Evolutionary conservation across 768 basidiomycete species (phyloP), one percentile per base, ranked within the genome.

Genomic region (Tephrocybe rancida): DNA sequence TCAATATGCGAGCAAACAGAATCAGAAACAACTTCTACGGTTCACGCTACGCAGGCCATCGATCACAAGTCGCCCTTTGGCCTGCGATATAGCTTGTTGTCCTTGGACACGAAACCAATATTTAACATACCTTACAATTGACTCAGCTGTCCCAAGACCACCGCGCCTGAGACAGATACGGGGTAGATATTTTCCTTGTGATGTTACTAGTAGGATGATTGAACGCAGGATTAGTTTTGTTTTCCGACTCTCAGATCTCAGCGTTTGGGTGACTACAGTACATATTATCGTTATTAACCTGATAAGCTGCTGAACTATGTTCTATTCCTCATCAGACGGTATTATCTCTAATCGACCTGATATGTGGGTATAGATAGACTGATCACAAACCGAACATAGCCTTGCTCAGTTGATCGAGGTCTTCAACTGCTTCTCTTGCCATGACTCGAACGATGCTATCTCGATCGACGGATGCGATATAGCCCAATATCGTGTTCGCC

Each of bases 81-180:
- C 47, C 60, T 65, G 60, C 47, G 49, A 52, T 52, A 51, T 54
- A 54, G 39, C 52, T 49, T 52, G 11, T 22, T 21, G 47, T 60
- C 55, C 39, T 51, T 48, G 41, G 50, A 63, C 58, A 48, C 55
- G 42, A 70, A 80, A 87, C 86, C 88, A 61, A 89, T 24, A 88
- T 70, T 39, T 52, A 82, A 57, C 34, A 52, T 77, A 74, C 85
- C 90, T 79, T 87, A 78, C 58, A 73, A 84, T 88, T 94, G 93
- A 93, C 92, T 89, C 85, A 85, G 84, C 73, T 82, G 74, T 76
- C 72, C 70, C 54, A 65, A 90, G 81, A 73, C 64, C 58, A 73
- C 84, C 72, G 74, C 75, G 73, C 76, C 76, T 88, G 86, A 83
- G 92, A 95, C 92, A 95, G 93, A 94, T 95, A 93, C 92, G 92